phyloP scores from a whole-genome alignment of 148 eudicot species.

The Fagopyrum esculentum region DNA sequence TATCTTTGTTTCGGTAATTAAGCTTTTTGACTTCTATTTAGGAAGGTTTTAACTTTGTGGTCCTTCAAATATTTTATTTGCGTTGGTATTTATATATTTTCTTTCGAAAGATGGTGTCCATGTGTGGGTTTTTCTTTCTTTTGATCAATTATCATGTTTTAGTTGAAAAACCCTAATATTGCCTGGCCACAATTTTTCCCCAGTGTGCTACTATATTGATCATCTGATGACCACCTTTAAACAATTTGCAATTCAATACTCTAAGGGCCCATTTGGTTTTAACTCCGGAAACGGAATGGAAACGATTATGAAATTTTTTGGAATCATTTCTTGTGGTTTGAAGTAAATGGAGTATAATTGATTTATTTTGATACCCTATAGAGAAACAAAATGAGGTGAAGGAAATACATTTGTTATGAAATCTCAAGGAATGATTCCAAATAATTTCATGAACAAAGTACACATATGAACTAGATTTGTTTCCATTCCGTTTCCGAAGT shows the following conservation, averaged over 20 bases:
- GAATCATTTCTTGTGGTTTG: too few relatives aligned
- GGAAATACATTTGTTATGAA: too few relatives aligned
- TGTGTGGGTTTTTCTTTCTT: not conserved
- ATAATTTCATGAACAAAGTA: too few relatives aligned
- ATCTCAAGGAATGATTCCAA: too few relatives aligned
- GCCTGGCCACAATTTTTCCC: not conserved
- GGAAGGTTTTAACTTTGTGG: not conserved
- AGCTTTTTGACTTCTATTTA: not conserved
- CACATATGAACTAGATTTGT: too few relatives aligned
- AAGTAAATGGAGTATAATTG: too few relatives aligned
- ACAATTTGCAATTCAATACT: not conserved
- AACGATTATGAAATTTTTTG: too few relatives aligned
- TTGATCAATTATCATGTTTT: not conserved
- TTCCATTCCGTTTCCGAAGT: too few relatives aligned
- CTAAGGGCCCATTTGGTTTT: too few relatives aligned
- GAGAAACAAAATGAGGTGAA: too few relatives aligned
- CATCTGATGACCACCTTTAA: not conserved
- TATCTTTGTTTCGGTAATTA: conserved; percentile 19
- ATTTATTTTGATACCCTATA: too few relatives aligned
- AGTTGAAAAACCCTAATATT: not conserved
- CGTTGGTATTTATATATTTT: not conserved
- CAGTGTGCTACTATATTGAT: not conserved
- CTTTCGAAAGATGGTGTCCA: not conserved
- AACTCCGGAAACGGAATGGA: too few relatives aligned
- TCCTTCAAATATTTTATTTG: not conserved